These are phyloP conservation scores for Cicer chorassanicum DNA, from an alignment of 306 rosid genomes.

Conservation along the genomic window DNA sequence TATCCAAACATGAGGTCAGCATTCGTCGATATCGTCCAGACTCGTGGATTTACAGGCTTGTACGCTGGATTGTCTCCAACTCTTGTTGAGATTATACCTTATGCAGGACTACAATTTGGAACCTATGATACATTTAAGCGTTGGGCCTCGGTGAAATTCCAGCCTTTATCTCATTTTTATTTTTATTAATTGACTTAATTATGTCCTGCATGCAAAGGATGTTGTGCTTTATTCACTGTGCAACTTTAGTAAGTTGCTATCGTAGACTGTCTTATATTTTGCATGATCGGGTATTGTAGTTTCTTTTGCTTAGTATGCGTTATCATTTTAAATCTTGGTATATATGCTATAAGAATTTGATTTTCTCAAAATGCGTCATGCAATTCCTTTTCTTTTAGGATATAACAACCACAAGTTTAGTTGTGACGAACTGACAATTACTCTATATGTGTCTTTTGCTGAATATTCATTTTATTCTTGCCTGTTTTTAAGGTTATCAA, in stretches of 20 bases:
- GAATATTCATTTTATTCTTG: not conserved
- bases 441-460: not conserved
- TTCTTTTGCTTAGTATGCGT: constrained; percentile 20
- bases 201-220: constrained; percentile 28
- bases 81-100: constrained; percentile 94
- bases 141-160: constrained; percentile 74
- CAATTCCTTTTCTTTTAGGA: no score
- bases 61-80: constrained; percentile 93
- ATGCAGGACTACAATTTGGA: constrained; percentile 96
- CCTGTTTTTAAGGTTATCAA: not conserved
- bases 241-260: constrained; percentile 24
- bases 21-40: constrained; percentile 61
- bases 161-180: constrained; percentile 24
- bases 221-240: constrained; percentile 12
- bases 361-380: constrained; percentile 9
- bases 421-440: no score
- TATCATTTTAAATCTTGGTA: constrained; percentile 25
- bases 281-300: constrained; percentile 6
- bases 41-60: constrained; percentile 79
- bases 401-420: no score
- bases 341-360: constrained; percentile 8
- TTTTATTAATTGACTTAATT: constrained; percentile 5
- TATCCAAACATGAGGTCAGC: constrained; percentile 96
- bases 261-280: constrained; percentile 21
- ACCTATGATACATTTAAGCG: constrained; percentile 94